Base-by-base conservation (phyloP, 345 rosid species). In the Triadica sebifera region DNA sequence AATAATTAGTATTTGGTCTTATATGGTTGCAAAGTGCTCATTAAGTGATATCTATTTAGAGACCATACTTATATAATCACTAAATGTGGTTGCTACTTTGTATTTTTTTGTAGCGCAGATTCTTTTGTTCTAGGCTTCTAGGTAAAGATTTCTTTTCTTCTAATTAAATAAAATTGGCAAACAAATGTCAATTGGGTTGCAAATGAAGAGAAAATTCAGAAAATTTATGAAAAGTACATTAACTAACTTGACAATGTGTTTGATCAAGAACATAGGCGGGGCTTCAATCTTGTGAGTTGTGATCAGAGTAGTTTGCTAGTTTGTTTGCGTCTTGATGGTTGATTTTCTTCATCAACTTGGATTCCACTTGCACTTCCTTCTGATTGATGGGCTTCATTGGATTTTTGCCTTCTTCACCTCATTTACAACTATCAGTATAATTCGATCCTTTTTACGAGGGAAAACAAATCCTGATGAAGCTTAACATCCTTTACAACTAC, bases 231-330 rank as follows among this genome's bases (percentile, higher is more conserved):
- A 58, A 58, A 58, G 5, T 19, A 16, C 73, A 15, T 19, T 5
- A 78, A 75, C 86, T 63, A 37, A 87, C 96, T 89, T 75, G 89
- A 70, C 41, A 41, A 75, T 74, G 51, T 24, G 37, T 56, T 67
- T 76, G n/a, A n/a, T n/a, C 76, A 55, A n/a, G n/a, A n/a, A 88
- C 90, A 71, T 91, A 91, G 41, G 86, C 81, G 0, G 90, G 93
- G 76, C 86, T 86, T 45, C 88, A 84, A 75, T 76, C 75, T n/a
- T n/a, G n/a, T n/a, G n/a, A n/a, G n/a, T n/a, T n/a, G n/a, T n/a
- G n/a, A n/a, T n/a, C n/a, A n/a, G n/a, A n/a, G n/a, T n/a, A n/a
- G n/a, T n/a, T n/a, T n/a, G n/a, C n/a, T 12, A 79, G 72, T 76
- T 60, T 75, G n/a, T 20, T n/a, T 72, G 50, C 52, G 16, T 12